Conservation (phyloP, 345 rosid species). For the Kandelia obovata region DNA sequence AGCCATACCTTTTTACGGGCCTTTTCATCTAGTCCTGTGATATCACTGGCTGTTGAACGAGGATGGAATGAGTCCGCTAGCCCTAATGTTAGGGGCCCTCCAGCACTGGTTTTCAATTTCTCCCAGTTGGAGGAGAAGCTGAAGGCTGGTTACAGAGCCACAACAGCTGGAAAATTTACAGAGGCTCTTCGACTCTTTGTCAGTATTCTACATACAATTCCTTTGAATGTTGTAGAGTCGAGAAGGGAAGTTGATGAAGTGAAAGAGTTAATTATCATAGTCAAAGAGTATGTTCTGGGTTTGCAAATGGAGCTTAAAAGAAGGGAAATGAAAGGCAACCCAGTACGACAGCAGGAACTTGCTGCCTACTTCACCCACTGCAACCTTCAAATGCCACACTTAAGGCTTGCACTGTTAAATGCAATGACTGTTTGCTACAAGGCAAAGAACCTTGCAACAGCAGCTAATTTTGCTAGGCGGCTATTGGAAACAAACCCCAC, state of each 20-base stretch:
- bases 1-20: slow-evolving; percentile 82
- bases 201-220: slow-evolving; percentile 86
- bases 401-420: slow-evolving; percentile 66
- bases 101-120: slow-evolving; percentile 70
- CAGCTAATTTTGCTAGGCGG: slow-evolving; percentile 76
- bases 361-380: slow-evolving; percentile 98
- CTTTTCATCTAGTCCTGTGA: slow-evolving; percentile 71
- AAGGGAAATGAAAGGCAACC: slow-evolving; percentile 69
- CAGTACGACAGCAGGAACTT: slow-evolving; percentile 81
- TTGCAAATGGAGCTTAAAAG: slow-evolving; percentile 80
- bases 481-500: slow-evolving; percentile 78
- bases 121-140: slow-evolving; percentile 91
- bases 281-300: slow-evolving; percentile 83
- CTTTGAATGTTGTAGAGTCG: slow-evolving; percentile 81
- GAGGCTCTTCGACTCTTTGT: slow-evolving; percentile 80
- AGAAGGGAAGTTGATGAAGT: slow-evolving; percentile 99
- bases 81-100: slow-evolving; percentile 84
- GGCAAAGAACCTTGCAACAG: slow-evolving; percentile 73
- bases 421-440: slow-evolving; percentile 83
- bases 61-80: slow-evolving; percentile 78
- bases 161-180: slow-evolving; percentile 64
- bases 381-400: slow-evolving; percentile 79
- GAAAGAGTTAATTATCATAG: slow-evolving; percentile 68
- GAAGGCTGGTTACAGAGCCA: slow-evolving; percentile 85
- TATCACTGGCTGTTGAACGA: slow-evolving; percentile 73